Conservation (phyloP, 1,284 basidiomycete genomes). For the Cystobasidium slooffiae region DNA sequence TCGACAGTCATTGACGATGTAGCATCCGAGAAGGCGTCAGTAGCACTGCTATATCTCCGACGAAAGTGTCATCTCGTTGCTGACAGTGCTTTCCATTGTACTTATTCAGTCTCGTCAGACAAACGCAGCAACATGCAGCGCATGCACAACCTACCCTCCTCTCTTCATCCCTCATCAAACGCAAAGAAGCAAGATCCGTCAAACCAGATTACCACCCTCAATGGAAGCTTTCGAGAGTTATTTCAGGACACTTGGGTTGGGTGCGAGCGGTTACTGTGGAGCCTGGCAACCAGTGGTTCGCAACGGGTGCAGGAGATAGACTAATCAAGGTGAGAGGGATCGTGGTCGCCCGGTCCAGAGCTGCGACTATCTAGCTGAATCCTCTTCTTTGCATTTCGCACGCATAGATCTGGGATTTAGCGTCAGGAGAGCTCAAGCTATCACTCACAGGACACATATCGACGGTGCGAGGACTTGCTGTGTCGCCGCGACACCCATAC, state of each 20-base stretch:
- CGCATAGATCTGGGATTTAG: constrained; percentile 88
- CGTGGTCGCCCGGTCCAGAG: not conserved
- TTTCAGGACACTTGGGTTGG: constrained; percentile 98
- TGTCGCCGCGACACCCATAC: constrained; percentile 91
- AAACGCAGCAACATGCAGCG: constrained; percentile 35
- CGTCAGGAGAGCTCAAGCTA: constrained; percentile 90
- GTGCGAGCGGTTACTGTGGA: constrained; percentile 95
- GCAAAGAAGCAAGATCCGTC: constrained; percentile 87
- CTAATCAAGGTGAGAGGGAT: constrained; percentile 73
- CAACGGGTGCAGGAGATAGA: constrained; percentile 93
- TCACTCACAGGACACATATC: constrained; percentile 97
- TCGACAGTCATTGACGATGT: constrained; percentile 38
- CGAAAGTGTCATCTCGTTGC: not conserved
- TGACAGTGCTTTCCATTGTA: not conserved
- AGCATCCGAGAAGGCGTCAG: constrained; percentile 37
- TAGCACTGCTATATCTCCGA: not conserved
- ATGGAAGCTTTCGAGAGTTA: constrained; percentile 96
- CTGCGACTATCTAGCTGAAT: not conserved
- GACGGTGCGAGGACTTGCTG: constrained; percentile 90
- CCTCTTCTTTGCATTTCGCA: not conserved
- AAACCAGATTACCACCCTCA: constrained; percentile 94
- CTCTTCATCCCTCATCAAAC: constrained; percentile 81
- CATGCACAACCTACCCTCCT: constrained; percentile 61
- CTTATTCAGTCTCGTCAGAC: constrained; percentile 26
- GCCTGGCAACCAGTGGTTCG: constrained; percentile 98